Conservation (phyloP, 495 filamentous ascomycete genomes). For the Aspergillus taichungensis region DNA sequence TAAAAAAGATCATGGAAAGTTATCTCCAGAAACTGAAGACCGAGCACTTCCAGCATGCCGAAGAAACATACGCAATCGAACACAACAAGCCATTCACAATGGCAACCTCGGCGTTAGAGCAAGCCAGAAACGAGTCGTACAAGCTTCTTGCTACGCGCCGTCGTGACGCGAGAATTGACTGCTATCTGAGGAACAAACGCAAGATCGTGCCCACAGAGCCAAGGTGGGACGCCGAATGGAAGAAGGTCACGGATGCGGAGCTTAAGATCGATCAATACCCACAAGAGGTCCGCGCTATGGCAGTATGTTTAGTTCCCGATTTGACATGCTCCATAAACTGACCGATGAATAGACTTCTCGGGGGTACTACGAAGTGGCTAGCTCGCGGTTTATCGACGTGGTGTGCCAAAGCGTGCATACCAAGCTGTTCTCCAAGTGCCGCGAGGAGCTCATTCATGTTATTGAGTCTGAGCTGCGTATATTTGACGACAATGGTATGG, state of each 20-base stretch:
- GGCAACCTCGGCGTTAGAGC: conserved; percentile 16
- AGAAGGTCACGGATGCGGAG: conserved; percentile 15
- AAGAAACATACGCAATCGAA: conserved; percentile 22
- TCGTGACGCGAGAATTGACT: conserved; percentile 2
- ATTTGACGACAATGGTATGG: conserved; percentile 29
- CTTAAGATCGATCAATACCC: conserved; percentile 35
- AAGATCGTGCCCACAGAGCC: conserved; percentile 3
- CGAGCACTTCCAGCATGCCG: conserved; percentile 14
- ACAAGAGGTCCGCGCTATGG: conserved; percentile 43
- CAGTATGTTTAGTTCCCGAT: conserved; percentile 23
- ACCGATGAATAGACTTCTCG: conserved; percentile 24
- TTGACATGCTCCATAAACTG: not conserved
- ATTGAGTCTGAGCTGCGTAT: conserved; percentile 30
- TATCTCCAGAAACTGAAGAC: conserved; percentile 19
- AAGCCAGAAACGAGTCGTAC: conserved; percentile 4
- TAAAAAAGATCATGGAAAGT: conserved; percentile 16
- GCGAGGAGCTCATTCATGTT: conserved; percentile 21
- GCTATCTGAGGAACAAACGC: conserved; percentile 8
- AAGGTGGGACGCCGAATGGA: conserved; percentile 10
- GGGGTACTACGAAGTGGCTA: conserved; percentile 48
- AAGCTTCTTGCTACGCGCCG: conserved; percentile 8
- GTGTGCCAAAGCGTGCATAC: conserved; percentile 38
- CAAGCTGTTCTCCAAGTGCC: conserved; percentile 38
- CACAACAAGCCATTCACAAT: conserved; percentile 28
- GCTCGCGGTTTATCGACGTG: conserved; percentile 38